Evolutionary conservation across 164 flowering plant species (phyloP), one percentile per base, ranked within the genome.

Genomic region (Kalanchoe fedtschenkoi): DNA sequence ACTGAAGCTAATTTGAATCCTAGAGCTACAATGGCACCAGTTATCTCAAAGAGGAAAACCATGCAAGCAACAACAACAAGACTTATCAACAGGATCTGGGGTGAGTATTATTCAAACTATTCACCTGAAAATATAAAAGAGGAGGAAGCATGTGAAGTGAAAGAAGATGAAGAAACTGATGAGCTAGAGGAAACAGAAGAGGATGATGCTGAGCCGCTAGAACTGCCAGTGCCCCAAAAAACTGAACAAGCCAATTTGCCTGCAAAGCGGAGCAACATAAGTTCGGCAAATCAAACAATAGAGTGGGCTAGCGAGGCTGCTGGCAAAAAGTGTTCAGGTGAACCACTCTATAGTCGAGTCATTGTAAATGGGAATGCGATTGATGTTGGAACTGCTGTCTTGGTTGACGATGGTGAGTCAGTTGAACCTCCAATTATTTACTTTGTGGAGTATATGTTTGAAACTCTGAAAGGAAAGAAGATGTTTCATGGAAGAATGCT

Each of bases 371-470:
- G 89, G 33, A 77, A 80, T 39, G 61, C 43, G 53, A 41, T 93
- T 74, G 70, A 66, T 62, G 87, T 83, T 10, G 91, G 95, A 22
- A 72, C 76, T 56, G 56, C 78, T 73, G 95, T 88, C 33, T 34
- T 77, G 21, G 64, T 84, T 24, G 92, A 83, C 59, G 62, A 34
- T 29, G 84, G 69, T 65, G 77, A 69, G n/a, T 56, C 72, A 3
- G 80, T 74, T 62, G 86, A 80, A 62, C 59, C 68, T 57, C 77
- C 76, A 8, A 51, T 63, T 15, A 81, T 93, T 8, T 81, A 79
- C 71, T 84, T 75, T 74, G 86, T 93, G 33, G 99, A 93, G 58
- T 93, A 83, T 65, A 81, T 93, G 96, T 85, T 71, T 85, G 96
- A 90, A 74, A 72, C 64, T 19, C 61, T 44, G 24, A 68, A 76